Evolutionary conservation across 495 filamentous ascomycete species (phyloP), one percentile per base, ranked within the genome.

Genomic region (Talaromyces liani): DNA sequence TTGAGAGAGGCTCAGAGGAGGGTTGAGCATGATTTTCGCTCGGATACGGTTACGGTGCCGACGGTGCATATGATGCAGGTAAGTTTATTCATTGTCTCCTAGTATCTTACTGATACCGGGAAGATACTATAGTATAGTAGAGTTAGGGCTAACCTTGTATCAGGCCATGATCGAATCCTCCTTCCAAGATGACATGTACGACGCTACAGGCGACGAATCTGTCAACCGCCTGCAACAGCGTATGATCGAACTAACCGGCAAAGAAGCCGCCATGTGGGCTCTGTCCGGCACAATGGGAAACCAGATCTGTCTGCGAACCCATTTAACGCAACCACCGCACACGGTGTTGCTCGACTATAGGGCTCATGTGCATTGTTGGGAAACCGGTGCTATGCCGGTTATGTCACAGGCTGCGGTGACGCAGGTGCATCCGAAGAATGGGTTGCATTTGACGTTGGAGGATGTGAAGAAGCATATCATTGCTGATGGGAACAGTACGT

Each of bases 271-370:
- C 0, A 79, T 92, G 0, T 86, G 92, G 58, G 89, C 92, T 27
- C 75, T 90, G 9, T 89, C 85, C 1, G 91, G 91, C 8, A 93
- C 91, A n/a, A 90, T 91, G 88, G 91, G 87, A 31, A 92, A 92
- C 75, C 89, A 91, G 67, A 75, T 92, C 57, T 84, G 82, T 18
- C 68, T 92, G 36, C 82, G 89, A 9, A 77, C 87, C 0, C 80
- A 89, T 62, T 79, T 92, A 29, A 79, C 73, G 1, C 87, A 87
- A 61, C 89, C 89, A 0, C 89, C 89, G 0, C 84, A 91, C 68
- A 79, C 82, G n/a, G 79, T 92, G 6, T 73, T 92, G 22, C 84
- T 83, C 61, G 89, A 92, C 67, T 70, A 79, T 65, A 79, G 87
- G 8, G 78, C 80, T 1, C 89, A 92, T 70, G 83, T 92, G 29